Conservation (phyloP, 2,329 filamentous ascomycete genomes). For the Nectriaceae sp. region DNA sequence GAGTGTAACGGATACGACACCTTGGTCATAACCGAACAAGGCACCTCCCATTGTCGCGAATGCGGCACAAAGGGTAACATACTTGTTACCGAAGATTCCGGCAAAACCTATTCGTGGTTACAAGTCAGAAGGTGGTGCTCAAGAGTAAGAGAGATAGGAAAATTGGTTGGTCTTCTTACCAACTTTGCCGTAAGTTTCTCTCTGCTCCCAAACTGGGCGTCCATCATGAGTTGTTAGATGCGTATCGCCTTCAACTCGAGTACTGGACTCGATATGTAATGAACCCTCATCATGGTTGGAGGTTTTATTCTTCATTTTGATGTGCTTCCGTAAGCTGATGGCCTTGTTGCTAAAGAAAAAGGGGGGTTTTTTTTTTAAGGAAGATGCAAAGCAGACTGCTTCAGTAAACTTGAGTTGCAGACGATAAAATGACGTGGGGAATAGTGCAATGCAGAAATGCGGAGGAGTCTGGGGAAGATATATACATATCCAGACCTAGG, state of each 20-base stretch:
- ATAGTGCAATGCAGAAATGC: too few relatives aligned
- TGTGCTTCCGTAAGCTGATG: too few relatives aligned
- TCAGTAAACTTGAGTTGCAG: too few relatives aligned
- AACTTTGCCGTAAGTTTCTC: slow-evolving; percentile 8
- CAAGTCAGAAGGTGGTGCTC: background rate
- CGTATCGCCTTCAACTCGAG: background rate
- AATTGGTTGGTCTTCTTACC: background rate
- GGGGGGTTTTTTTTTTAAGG: too few relatives aligned
- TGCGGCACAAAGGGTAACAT: slow-evolving; percentile 9
- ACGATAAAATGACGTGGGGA: too few relatives aligned
- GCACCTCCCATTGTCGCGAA: slow-evolving; percentile 4
- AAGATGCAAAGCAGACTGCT: too few relatives aligned
- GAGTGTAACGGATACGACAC: slow-evolving; percentile 43
- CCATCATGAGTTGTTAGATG: background rate
- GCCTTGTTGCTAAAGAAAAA: too few relatives aligned
- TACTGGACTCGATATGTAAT: background rate
- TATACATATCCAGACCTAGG: too few relatives aligned
- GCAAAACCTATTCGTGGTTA: slow-evolving; percentile 1
- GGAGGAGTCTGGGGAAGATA: too few relatives aligned
- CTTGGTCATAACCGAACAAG: slow-evolving; percentile 33
- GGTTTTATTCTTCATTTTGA: background rate
- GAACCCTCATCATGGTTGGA: background rate
- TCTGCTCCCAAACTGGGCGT: background rate
- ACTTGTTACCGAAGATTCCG: slow-evolving; percentile 10
- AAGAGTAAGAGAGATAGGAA: too few relatives aligned